phyloP scores from a whole-genome alignment of 176 grass and related monocot species.

The Oryza coarctata region DNA sequence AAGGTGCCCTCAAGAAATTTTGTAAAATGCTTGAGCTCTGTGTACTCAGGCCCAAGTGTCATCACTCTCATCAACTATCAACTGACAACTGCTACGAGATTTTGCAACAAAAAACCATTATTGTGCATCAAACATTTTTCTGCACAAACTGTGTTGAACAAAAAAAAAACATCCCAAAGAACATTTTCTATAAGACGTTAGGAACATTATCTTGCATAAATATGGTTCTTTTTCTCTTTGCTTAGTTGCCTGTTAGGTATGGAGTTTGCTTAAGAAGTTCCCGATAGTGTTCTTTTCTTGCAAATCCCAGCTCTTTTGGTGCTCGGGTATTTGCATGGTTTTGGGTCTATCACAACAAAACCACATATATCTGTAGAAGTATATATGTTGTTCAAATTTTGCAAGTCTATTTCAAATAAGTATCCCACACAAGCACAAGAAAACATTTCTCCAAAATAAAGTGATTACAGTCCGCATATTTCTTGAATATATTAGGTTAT shows the following conservation, averaged over 20 bases:
- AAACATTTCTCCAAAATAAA: background rate
- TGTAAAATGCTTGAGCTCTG: background rate
- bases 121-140: background rate
- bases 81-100: background rate
- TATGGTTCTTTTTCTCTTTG: background rate
- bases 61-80: too few species aligned
- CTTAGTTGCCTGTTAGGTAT: background rate
- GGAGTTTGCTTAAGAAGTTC: background rate
- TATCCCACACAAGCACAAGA: background rate
- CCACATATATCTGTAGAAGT: background rate
- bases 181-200: background rate
- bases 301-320: background rate
- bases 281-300: background rate
- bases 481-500: background rate
- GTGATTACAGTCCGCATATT: background rate
- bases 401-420: background rate
- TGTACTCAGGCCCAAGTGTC: background rate
- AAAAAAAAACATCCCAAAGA: background rate
- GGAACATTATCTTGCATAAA: background rate
- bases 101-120: background rate
- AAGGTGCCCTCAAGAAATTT: background rate
- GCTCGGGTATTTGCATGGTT: background rate
- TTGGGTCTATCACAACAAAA: background rate
- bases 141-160: background rate
- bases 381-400: background rate